A percentile compares a stretch with the other conserved stretches of the same genome.
Evolutionary conservation across 2,329 filamentous ascomycete species (phyloP).

Genomic region (Penicillium sp.): DNA sequence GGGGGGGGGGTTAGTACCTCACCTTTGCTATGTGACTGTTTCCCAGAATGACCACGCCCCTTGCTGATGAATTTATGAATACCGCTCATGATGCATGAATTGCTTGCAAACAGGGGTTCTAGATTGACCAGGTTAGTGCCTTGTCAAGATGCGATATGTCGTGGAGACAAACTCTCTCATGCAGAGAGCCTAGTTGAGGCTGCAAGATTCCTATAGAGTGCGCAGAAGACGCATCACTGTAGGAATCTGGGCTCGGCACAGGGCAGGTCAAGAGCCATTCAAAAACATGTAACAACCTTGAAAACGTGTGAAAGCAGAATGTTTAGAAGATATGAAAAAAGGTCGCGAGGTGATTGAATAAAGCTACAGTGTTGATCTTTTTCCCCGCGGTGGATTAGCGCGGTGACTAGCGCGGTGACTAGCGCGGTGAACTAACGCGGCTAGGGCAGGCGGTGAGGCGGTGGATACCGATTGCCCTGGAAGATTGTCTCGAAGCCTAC

Average conservation of each 20-base stretch:
- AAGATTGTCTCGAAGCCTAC: constrained; percentile 88
- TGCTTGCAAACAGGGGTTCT: constrained; percentile 1
- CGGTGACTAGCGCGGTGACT: no score
- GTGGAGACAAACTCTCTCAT: constrained; percentile 14
- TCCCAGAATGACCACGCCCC: constrained; percentile 23
- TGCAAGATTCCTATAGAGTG: constrained; percentile 25
- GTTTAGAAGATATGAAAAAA: constrained; percentile 5
- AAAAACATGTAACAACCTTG: background rate
- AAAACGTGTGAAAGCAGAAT: background rate
- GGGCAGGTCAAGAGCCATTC: constrained; percentile 1
- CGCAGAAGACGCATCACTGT: constrained; percentile 24
- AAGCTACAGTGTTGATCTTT: constrained; percentile 17
- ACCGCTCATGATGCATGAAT: constrained; percentile 34
- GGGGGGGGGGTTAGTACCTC: constrained; percentile 25
- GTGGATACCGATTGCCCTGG: constrained; percentile 61
- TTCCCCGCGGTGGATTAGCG: background rate
- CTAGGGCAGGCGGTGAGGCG: no score
- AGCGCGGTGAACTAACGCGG: no score
- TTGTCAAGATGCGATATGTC: constrained; percentile 23
- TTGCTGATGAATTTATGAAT: constrained; percentile 41
- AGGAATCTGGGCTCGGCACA: constrained; percentile 15
- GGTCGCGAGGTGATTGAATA: constrained; percentile 12
- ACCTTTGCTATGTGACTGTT: constrained; percentile 28
- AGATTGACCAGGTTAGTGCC: constrained; percentile 4
- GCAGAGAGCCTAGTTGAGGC: constrained; percentile 24